These are phyloP conservation scores for Xylaria sp. DNA, from an alignment of 2,329 filamentous ascomycete genomes.

Conservation along the genomic window DNA sequence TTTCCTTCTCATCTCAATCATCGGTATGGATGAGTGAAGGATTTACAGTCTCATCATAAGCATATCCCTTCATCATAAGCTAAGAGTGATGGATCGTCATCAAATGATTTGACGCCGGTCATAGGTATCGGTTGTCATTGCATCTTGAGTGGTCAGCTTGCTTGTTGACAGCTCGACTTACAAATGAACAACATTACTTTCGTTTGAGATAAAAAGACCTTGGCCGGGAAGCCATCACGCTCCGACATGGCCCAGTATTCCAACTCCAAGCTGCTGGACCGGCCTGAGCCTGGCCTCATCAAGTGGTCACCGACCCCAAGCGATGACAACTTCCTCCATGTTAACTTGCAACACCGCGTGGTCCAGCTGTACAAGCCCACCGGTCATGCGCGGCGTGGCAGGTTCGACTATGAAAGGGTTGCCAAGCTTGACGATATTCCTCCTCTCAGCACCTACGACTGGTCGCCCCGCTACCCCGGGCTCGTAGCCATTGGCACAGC, in stretches of 20 bases:
- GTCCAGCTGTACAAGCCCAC: conserved; percentile 72
- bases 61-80: neutral
- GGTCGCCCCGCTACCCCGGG: conserved; percentile 70
- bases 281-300: conserved; percentile 71
- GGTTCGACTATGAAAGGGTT: conserved; percentile 68
- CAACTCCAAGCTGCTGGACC: conserved; percentile 59
- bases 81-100: conserved; percentile 6
- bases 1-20: neutral
- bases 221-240: neutral
- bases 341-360: conserved; percentile 72
- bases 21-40: neutral
- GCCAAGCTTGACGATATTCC: conserved; percentile 72
- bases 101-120: conserved; percentile 6
- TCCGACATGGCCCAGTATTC: conserved; percentile 43
- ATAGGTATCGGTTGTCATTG: conserved; percentile 4
- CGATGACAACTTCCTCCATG: conserved; percentile 71
- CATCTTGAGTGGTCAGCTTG: neutral
- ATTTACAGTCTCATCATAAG: neutral
- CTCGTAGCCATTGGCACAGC: conserved; percentile 80
- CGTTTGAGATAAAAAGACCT: neutral
- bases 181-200: neutral
- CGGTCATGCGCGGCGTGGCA: conserved; percentile 66
- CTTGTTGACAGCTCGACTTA: conserved; percentile 1
- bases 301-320: conserved; percentile 72
- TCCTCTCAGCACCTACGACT: conserved; percentile 73